Base-by-base conservation (phyloP, 2,329 filamentous ascomycete species). In the Sporothrix pallida region DNA sequence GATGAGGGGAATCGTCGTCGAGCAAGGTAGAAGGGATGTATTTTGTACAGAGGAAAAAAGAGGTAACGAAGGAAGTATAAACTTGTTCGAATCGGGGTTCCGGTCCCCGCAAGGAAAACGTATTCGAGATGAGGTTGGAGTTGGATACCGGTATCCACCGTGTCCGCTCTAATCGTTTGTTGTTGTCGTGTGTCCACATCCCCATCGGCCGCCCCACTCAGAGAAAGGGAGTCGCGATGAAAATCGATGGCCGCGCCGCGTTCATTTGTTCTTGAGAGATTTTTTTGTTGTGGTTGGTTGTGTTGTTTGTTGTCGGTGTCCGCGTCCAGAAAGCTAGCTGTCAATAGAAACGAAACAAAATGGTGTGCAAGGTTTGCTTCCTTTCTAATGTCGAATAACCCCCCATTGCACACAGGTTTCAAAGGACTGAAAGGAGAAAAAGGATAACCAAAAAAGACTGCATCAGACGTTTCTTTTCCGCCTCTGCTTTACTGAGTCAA, bases 311-410 rank as follows among this genome's bases (percentile, higher is more conserved):
- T 10, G 80, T 79, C 82, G 81, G 83, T 82, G 85, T 83, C 81
- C 62, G 83, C 82, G 84, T 85, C 85, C 86, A 85, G 83, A 87
- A 84, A 81, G 83, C 82, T 82, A 82, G 81, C 81, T 83, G 80
- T 74, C 75, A 75, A 78, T 84, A 81, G 80, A 80, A 84, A 83
- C 81, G 81, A 81, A 81, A 77, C 37, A 20, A 62, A 78, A 75
- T 75, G 77, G 76, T 78, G 77, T 78, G 26, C 1, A 17, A 44
- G 26, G 13, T 15, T 44, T 52, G 54, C 17, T 56, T 20, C 52
- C 37, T 62, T 56, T 72, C 52, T 44, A 20, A 37, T 48, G 48
- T 69, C 17, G 13, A n/a, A 70, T 44, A 65, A 71, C 65, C 72
- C 60, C 72, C 60, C 63, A 48, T 2, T 50, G 60, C 69, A 68